These are phyloP conservation scores for Eudorina sp. DNA, from an alignment of 139 green algal species.

Conservation along the genomic window DNA sequence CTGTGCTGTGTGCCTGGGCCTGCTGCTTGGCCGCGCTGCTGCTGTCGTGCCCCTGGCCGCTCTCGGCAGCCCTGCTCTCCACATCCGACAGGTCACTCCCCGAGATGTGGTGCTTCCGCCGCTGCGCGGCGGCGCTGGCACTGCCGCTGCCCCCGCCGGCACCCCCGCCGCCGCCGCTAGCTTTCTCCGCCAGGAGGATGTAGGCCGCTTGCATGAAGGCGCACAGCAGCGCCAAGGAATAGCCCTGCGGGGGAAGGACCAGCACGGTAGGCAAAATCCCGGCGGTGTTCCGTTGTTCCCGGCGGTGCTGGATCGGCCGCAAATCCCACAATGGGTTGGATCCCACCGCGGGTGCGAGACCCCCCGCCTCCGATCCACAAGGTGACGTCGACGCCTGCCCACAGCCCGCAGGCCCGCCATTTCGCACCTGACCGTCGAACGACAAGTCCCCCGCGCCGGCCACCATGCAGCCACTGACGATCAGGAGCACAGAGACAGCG, in stretches of 20 bases:
- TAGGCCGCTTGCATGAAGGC: conserved; percentile 72
- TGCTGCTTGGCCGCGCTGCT: background rate
- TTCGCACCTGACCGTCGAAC: conserved; percentile 53
- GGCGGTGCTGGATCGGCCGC: too few species aligned
- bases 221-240: conserved; percentile 64
- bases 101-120: conserved; percentile 3
- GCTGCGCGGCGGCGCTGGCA: too few species aligned
- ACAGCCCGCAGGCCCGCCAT: too few species aligned
- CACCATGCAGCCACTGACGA: conserved; percentile 65
- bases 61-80: background rate
- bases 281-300: too few species aligned
- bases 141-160: background rate
- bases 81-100: background rate
- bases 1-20: conserved; percentile 18
- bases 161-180: background rate
- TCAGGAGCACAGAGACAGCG: conserved; percentile 29
- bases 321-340: too few species aligned
- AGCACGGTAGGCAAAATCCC: too few species aligned
- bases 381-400: too few species aligned
- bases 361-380: too few species aligned
- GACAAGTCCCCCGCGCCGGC: conserved; percentile 62
- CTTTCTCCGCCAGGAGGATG: conserved; percentile 62
- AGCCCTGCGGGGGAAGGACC: conserved; percentile 57
- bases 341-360: too few species aligned
- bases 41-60: background rate